These are phyloP conservation scores for Mycotypha africana DNA, from an alignment of 371 early-diverging fungal species.

Conservation along the genomic window DNA sequence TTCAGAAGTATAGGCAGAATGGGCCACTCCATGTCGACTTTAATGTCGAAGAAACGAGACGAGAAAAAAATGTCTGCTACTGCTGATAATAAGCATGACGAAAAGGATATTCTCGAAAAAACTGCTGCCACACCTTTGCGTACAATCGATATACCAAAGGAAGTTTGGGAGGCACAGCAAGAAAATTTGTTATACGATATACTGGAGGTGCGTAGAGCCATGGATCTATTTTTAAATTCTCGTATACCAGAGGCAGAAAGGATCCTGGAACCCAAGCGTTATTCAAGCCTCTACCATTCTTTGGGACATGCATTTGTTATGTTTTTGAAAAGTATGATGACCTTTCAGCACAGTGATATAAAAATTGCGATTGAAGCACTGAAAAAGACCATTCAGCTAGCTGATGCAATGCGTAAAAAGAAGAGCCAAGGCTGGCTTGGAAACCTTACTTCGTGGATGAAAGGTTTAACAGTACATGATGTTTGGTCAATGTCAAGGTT, in stretches of 20 bases:
- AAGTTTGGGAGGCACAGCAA: slow-evolving; percentile 5
- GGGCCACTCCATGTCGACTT: slow-evolving; percentile 7
- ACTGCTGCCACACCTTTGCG: background rate
- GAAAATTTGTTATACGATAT: slow-evolving; percentile 35
- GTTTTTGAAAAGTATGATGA: slow-evolving; percentile 67
- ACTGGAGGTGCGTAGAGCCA: slow-evolving; percentile 47
- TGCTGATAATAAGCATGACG: background rate
- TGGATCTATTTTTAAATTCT: slow-evolving; percentile 66
- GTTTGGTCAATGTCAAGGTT: slow-evolving; percentile 56
- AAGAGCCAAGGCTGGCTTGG: slow-evolving; percentile 32
- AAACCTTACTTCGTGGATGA: slow-evolving; percentile 31
- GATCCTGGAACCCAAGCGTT: slow-evolving; percentile 38
- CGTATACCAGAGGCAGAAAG: slow-evolving; percentile 60
- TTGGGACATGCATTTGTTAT: slow-evolving; percentile 64
- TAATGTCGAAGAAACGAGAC: background rate
- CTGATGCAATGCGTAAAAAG: slow-evolving; percentile 49
- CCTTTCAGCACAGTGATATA: slow-evolving; percentile 66
- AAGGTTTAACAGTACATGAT: slow-evolving; percentile 30
- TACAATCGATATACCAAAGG: background rate
- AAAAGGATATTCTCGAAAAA: too few relatives aligned
- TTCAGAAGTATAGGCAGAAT: slow-evolving; percentile 4
- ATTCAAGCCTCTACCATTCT: slow-evolving; percentile 58
- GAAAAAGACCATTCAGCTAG: slow-evolving; percentile 52
- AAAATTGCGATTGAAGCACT: slow-evolving; percentile 53
- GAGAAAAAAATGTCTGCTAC: too few relatives aligned